These are phyloP conservation scores for Odontarrhena argentea DNA, from an alignment of 345 rosid species.

Conservation along the genomic window DNA sequence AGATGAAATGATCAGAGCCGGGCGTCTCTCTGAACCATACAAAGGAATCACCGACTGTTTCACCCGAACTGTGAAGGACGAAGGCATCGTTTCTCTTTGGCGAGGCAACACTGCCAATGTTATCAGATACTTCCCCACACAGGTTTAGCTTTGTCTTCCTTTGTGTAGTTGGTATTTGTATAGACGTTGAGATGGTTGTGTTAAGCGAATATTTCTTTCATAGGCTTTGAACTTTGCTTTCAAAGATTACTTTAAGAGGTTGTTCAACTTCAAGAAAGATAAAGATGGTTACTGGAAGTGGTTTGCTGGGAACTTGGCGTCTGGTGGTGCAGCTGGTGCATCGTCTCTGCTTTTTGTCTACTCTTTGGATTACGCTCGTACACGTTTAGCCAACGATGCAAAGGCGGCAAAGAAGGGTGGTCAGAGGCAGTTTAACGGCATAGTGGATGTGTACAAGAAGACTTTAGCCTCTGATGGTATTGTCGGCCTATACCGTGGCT, in stretches of 20 bases:
- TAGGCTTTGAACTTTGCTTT: conserved; percentile 88
- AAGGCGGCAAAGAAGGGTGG: conserved; percentile 90
- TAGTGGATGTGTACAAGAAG: conserved; percentile 79
- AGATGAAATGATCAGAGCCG: conserved; percentile 79
- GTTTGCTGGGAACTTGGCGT: conserved; percentile 90
- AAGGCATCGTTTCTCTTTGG: conserved; percentile 73
- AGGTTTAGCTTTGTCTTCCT: conserved; percentile 45
- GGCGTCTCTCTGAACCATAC: conserved; percentile 80
- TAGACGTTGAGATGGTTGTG: conserved; percentile 1
- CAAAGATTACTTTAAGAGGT: conserved; percentile 86
- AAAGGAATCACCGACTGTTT: conserved; percentile 85
- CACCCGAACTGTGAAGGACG: conserved; percentile 60
- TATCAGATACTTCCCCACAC: conserved; percentile 89
- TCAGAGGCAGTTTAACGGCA: conserved; percentile 84
- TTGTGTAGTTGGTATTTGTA: not conserved
- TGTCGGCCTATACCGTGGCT: conserved; percentile 90
- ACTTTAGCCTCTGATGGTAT: conserved; percentile 71
- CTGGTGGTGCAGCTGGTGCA: conserved; percentile 96
- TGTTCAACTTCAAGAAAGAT: conserved; percentile 91
- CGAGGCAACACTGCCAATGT: conserved; percentile 93
- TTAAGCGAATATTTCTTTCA: conserved; percentile 7
- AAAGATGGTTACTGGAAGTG: conserved; percentile 90
- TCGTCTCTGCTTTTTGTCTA: conserved; percentile 82
- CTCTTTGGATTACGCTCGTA: conserved; percentile 86
- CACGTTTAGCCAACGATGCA: conserved; percentile 87